Evolutionary conservation across 169 alveolate genomes (phyloP).

Genomic region (Plasmodium gaboni): DNA sequence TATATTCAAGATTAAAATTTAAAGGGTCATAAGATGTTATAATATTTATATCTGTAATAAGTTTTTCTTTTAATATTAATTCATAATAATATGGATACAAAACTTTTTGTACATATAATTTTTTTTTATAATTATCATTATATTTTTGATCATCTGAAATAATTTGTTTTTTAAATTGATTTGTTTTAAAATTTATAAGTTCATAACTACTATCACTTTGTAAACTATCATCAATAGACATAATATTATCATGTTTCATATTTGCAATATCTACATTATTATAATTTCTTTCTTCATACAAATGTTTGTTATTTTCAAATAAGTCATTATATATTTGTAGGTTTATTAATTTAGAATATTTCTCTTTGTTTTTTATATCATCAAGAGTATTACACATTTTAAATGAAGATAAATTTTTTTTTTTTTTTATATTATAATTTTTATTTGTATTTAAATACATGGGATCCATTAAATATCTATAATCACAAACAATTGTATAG

Average conservation of each 20-base stretch:
- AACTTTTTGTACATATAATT: conserved; percentile 30
- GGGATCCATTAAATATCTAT: conserved; percentile 19
- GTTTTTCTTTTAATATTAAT: conserved; percentile 26
- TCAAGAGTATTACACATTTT: conserved; percentile 5
- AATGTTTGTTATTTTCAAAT: too few relatives aligned
- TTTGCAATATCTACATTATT: background rate
- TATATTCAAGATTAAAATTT: conserved; percentile 27
- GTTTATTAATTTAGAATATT: background rate
- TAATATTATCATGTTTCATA: too few relatives aligned
- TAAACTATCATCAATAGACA: background rate
- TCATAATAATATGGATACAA: conserved; percentile 37
- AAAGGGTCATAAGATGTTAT: conserved; percentile 16
- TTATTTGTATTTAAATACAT: background rate
- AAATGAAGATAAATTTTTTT: conserved; percentile 7
- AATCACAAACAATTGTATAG: conserved; percentile 39
- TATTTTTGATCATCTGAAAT: background rate
- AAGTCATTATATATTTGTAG: background rate
- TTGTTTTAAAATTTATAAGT: background rate
- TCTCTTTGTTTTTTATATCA: background rate
- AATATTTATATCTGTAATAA: conserved; percentile 16
- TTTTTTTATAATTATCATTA: background rate
- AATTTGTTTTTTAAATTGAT: background rate
- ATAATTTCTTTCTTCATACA: background rate
- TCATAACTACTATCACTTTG: conserved; percentile 24
- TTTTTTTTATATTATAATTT: background rate